A percentile compares a stretch with the other conserved stretches of the same genome.
phyloP scores from a whole-genome alignment of 1,284 basidiomycete species.

The Apiotrichum porosum region DNA sequence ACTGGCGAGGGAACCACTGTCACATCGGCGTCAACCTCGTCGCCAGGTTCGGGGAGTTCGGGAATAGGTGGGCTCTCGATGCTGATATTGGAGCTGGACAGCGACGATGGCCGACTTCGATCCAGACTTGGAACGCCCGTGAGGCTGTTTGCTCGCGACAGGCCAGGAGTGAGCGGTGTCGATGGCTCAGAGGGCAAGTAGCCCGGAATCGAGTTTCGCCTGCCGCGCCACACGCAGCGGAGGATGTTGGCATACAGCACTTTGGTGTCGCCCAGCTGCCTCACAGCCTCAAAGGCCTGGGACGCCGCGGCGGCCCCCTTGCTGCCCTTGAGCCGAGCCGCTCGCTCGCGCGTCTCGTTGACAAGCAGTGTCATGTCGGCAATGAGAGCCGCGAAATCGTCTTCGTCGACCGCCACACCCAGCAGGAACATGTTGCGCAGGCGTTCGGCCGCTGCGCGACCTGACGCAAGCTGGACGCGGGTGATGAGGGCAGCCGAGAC shows the following conservation, averaged over 20 bases:
- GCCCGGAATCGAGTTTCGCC: conserved; percentile 1
- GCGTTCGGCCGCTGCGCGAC: conserved; percentile 33
- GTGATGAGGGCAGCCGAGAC: conserved; percentile 40
- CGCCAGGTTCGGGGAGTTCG: conserved; percentile 8
- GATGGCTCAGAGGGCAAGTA: not conserved
- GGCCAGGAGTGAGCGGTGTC: not conserved
- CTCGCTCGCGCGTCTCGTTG: conserved; percentile 36
- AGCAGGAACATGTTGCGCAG: conserved; percentile 38
- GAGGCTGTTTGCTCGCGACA: not conserved
- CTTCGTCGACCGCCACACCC: conserved; percentile 37
- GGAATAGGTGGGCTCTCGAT: not conserved
- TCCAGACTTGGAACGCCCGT: not conserved
- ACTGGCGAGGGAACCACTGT: too few species aligned
- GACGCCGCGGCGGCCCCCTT: conserved; percentile 31
- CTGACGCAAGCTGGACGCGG: conserved; percentile 40
- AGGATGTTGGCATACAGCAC: conserved; percentile 39
- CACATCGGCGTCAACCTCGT: conserved; percentile 6
- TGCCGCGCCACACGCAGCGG: conserved; percentile 37
- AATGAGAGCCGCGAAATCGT: conserved; percentile 40
- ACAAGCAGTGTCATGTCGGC: conserved; percentile 38
- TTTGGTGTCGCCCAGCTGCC: conserved; percentile 40
- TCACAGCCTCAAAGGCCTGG: conserved; percentile 38
- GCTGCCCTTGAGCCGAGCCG: conserved; percentile 35
- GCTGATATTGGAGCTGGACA: not conserved
- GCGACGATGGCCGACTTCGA: not conserved